Percentiles rank a stretch among this genome's conserved stretches.
phyloP scores from a whole-genome alignment of 78 protist genomes.

The Tieghemostelium lacteum region DNA sequence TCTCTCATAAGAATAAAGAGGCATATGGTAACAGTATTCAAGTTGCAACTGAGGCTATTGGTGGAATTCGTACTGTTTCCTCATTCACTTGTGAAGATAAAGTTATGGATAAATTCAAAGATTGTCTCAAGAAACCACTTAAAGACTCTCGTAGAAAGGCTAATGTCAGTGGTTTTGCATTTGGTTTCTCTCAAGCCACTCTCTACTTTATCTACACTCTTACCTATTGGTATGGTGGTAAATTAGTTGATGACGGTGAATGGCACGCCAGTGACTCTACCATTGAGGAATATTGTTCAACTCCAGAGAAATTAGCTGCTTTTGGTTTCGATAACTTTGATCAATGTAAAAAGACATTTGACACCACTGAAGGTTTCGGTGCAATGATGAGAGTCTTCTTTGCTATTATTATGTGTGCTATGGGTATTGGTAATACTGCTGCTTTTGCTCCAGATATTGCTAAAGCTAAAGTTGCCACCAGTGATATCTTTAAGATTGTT shows the following conservation, averaged over 20 bases:
- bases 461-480: conserved; percentile 53
- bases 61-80: conserved; percentile 69
- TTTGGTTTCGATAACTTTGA: not conserved
- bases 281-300: not conserved
- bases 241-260: conserved; percentile 57
- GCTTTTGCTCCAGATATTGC: conserved; percentile 72
- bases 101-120: conserved; percentile 34
- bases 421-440: conserved; percentile 48
- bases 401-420: conserved; percentile 62
- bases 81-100: conserved; percentile 69
- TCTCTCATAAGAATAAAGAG: conserved; percentile 56
- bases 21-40: conserved; percentile 78
- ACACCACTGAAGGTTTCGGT: conserved; percentile 50
- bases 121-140: conserved; percentile 24
- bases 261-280: conserved; percentile 23
- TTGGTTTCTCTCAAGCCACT: conserved; percentile 65
- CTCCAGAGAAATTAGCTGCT: not conserved
- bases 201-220: conserved; percentile 48
- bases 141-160: conserved; percentile 12
- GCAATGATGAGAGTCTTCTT: conserved; percentile 65
- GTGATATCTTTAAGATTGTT: conserved; percentile 34
- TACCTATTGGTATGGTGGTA: conserved; percentile 86
- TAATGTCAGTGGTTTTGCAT: conserved; percentile 42
- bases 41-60: conserved; percentile 77
- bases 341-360: conserved; percentile 7